These are phyloP conservation scores for Knufia fluminis DNA, from an alignment of 2,329 filamentous ascomycete genomes.

Conservation along the genomic window DNA sequence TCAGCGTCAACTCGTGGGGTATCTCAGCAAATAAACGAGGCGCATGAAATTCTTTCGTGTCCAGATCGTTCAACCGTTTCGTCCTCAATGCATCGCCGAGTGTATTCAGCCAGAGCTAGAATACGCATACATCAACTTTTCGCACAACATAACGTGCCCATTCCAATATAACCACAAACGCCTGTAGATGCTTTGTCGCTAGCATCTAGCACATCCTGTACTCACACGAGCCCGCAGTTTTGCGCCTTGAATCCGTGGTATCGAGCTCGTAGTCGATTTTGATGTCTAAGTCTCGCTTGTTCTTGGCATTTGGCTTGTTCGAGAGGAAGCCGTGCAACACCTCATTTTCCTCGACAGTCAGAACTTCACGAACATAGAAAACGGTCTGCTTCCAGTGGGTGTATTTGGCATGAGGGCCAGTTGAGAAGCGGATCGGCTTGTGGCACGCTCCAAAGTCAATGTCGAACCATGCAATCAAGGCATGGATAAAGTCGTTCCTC, in stretches of 20 bases:
- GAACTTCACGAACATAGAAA: constrained; percentile 88
- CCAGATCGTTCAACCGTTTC: constrained; percentile 7
- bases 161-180: neutral
- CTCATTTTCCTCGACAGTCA: constrained; percentile 86
- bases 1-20: constrained; percentile 13
- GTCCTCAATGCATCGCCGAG: neutral
- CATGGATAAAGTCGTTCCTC: constrained; percentile 91
- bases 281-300: constrained; percentile 91
- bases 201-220: constrained; percentile 55
- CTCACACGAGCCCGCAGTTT: constrained; percentile 58
- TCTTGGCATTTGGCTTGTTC: constrained; percentile 87
- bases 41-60: constrained; percentile 8
- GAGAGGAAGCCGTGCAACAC: constrained; percentile 62
- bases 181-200: neutral
- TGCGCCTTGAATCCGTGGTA: constrained; percentile 62
- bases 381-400: constrained; percentile 99
- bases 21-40: constrained; percentile 10
- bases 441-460: constrained; percentile 98
- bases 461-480: constrained; percentile 96
- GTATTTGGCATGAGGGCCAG: constrained; percentile 95
- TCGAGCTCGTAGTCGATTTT: constrained; percentile 72
- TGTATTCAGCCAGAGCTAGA: neutral
- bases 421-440: constrained; percentile 94
- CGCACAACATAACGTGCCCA: neutral
- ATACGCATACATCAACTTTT: no score